Conservation (phyloP, 2,329 filamentous ascomycete species). For the Trichothecium roseum region DNA sequence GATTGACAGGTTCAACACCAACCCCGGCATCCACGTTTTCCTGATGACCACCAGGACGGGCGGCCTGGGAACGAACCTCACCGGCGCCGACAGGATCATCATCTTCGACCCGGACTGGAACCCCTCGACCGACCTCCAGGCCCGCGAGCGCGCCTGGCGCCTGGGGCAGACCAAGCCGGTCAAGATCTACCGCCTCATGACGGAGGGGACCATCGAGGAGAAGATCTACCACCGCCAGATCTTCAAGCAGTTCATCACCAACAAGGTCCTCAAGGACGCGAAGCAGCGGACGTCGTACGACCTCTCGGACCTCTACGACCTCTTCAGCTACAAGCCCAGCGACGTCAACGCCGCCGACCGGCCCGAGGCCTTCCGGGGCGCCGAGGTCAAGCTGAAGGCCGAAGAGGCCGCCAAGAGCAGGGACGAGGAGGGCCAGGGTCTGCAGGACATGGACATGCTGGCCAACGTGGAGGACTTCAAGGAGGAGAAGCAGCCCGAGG, state of each 20-base stretch:
- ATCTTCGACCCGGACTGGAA: slow-evolving; percentile 99
- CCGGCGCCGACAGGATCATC: slow-evolving; percentile 89
- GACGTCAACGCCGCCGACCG: slow-evolving; percentile 59
- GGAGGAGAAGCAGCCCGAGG: slow-evolving; percentile 37
- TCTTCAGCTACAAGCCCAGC: slow-evolving; percentile 61
- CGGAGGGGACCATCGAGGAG: slow-evolving; percentile 93
- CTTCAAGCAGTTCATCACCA: slow-evolving; percentile 95
- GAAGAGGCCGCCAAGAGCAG: background rate
- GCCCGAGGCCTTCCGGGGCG: slow-evolving; percentile 76
- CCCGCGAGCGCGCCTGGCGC: slow-evolving; percentile 89
- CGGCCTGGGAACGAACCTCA: slow-evolving; percentile 86
- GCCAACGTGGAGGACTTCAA: slow-evolving; percentile 55
- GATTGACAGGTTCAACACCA: slow-evolving; percentile 86
- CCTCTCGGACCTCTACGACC: slow-evolving; percentile 78
- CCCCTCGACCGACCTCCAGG: slow-evolving; percentile 90
- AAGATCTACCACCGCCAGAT: slow-evolving; percentile 99
- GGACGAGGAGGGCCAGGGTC: slow-evolving; percentile 27
- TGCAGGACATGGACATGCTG: slow-evolving; percentile 48
- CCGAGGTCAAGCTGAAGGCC: slow-evolving; percentile 47
- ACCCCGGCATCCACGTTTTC: slow-evolving; percentile 73
- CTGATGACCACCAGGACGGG: slow-evolving; percentile 92
- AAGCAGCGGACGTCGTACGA: slow-evolving; percentile 90
- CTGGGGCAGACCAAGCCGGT: slow-evolving; percentile 92
- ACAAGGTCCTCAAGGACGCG: slow-evolving; percentile 90
- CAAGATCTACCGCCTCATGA: slow-evolving; percentile 96